phyloP scores from a whole-genome alignment of 805 yeast species.

The Candida bentonensis region DNA sequence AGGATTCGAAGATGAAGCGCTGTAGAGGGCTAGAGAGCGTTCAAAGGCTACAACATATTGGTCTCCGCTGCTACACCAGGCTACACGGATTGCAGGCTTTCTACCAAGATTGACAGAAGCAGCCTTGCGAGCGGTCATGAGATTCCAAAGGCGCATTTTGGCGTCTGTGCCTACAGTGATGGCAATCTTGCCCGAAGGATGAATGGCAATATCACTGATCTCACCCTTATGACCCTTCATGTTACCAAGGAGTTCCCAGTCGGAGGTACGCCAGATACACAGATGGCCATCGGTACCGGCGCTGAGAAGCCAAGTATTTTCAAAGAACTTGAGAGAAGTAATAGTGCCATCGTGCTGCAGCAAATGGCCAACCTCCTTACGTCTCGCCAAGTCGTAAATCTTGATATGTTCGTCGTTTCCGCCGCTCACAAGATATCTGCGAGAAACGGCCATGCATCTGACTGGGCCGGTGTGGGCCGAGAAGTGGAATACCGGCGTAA shows the following conservation, averaged over 20 bases:
- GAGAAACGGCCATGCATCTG: constrained; percentile 68
- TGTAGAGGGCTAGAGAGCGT: constrained; percentile 50
- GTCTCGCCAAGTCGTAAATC: constrained; percentile 82
- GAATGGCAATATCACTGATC: constrained; percentile 75
- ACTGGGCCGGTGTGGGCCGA: constrained; percentile 88
- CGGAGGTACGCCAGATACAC: constrained; percentile 87
- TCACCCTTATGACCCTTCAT: constrained; percentile 82
- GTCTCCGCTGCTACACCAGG: constrained; percentile 55
- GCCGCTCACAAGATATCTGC: constrained; percentile 80
- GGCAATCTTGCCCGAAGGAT: constrained; percentile 82
- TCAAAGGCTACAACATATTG: constrained; percentile 63
- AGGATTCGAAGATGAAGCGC: constrained; percentile 47
- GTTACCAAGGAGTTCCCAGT: constrained; percentile 86
- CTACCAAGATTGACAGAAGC: constrained; percentile 44
- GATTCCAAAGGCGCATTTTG: constrained; percentile 81
- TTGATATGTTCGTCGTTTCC: constrained; percentile 92
- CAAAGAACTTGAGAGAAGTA: constrained; percentile 51
- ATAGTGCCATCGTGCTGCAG: constrained; percentile 83
- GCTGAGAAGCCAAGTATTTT: constrained; percentile 67
- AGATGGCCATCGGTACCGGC: constrained; percentile 87
- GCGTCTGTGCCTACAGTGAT: constrained; percentile 77
- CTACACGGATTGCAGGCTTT: constrained; percentile 18
- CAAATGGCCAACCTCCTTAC: constrained; percentile 86
- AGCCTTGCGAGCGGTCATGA: constrained; percentile 94
- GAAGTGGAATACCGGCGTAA: constrained; percentile 90